Percentiles rank a stretch among this genome's conserved stretches.
Conservation (phyloP, 1,284 basidiomycete species). For the Pterulicium gracile region DNA sequence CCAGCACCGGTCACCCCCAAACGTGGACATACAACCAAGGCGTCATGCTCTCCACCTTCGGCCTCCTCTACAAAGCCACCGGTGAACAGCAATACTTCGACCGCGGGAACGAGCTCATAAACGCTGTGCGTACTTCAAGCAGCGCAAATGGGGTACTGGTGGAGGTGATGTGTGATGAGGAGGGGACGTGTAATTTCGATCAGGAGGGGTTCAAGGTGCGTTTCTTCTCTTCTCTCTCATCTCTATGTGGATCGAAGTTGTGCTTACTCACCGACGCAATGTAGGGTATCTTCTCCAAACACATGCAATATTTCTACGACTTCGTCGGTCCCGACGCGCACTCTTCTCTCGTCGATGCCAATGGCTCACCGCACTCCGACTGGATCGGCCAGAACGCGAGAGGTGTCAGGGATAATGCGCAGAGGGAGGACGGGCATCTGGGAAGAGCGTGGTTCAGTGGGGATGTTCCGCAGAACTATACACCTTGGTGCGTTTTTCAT, state of each 20-base stretch:
- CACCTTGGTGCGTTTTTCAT: too few relatives aligned
- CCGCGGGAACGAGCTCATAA: neutral
- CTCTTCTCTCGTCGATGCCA: neutral
- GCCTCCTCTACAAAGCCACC: neutral
- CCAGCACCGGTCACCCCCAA: neutral
- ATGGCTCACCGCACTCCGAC: neutral
- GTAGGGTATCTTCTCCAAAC: neutral
- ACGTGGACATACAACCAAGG: neutral
- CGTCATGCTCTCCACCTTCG: neutral
- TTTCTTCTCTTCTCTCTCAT: slow-evolving; percentile 5
- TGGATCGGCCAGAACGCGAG: neutral
- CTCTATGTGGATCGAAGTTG: neutral
- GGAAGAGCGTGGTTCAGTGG: neutral
- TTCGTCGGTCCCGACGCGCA: neutral
- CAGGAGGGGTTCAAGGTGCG: slow-evolving; percentile 1
- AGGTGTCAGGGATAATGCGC: neutral
- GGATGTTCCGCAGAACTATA: neutral
- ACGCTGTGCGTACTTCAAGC: neutral
- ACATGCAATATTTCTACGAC: neutral
- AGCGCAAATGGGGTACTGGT: neutral
- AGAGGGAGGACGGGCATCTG: neutral
- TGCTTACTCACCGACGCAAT: neutral
- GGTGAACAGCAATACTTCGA: neutral
- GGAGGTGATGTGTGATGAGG: neutral
- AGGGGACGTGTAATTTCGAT: neutral